Base-by-base conservation (phyloP, 2,329 filamentous ascomycete species). In the Diaporthe velutina region DNA sequence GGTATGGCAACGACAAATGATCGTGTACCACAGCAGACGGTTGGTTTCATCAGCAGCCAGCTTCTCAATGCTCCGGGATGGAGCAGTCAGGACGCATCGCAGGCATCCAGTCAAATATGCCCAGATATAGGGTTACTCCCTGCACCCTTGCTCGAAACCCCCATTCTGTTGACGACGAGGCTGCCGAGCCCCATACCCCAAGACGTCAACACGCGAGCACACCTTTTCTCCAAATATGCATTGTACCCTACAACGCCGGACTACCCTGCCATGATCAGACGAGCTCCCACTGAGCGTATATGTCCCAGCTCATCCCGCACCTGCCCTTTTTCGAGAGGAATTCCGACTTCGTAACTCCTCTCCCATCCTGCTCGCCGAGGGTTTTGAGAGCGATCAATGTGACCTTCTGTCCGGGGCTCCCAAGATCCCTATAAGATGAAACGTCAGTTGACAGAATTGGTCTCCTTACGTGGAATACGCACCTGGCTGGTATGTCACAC, bases 391-490 rank as follows among this genome's bases (percentile, higher is more conserved):
- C 90, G 74, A 90, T 90, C 40, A 97, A 83, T 77, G 88, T 88
- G 8, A 96, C 85, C 71, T 88, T 90, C 83, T 95, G 91, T 0
- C 94, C 94, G 0, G 92, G 90, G 0, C 86, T 86, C 1, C 95
- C 95, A 28, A 97, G 84, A 74, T 92, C 89, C 42, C 86, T 76
- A 6, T 7, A 52, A 6, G 12, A 35, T 12, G 3, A 30, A 17
- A 52, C 19, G 45, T 72, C 33, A 70, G 68, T 52, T 45, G 35
- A 71, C 42, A 61, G n/a, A n/a, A 19, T 19, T 66, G 35, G 8
- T 52, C 40, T 40, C 15, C 30, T 25, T 8, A 19, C 25, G 22
- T 10, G 55, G 22, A 19, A 33, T 35, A 76, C 75, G 50, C 38
- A 74, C 75, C 75, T 83, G 1, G 91, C 88, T 35, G 88, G 86